A percentile compares a stretch with the other conserved stretches of the same genome.
These are phyloP conservation scores for Glebionis coronaria DNA, from an alignment of 129 eudicot genomes.

Conservation along the genomic window DNA sequence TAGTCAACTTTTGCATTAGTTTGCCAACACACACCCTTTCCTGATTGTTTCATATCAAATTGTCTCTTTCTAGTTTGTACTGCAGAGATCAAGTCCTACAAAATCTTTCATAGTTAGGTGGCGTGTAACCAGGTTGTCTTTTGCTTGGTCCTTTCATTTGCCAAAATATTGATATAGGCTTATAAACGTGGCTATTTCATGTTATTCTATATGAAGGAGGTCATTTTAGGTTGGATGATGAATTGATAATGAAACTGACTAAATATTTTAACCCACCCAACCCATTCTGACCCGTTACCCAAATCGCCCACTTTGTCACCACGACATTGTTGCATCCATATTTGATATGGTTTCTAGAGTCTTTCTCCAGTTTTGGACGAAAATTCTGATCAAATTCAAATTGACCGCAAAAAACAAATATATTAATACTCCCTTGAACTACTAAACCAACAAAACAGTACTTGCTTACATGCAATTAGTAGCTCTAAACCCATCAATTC, in stretches of 20 bases:
- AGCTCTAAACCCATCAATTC: background rate
- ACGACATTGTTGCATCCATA: background rate
- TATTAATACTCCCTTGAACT: background rate
- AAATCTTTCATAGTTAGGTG: constrained; percentile 45
- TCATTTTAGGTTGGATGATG: background rate
- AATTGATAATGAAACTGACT: background rate
- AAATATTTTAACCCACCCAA: background rate
- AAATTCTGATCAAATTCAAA: background rate
- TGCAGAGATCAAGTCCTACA: constrained; percentile 49
- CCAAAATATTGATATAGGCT: background rate
- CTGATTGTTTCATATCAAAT: background rate
- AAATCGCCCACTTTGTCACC: background rate
- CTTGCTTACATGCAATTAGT: background rate
- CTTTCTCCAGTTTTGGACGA: background rate
- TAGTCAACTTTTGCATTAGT: background rate
- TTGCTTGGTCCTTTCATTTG: background rate
- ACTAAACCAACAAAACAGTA: too few relatives aligned
- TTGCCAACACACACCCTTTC: too few relatives aligned
- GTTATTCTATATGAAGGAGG: background rate
- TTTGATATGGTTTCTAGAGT: background rate
- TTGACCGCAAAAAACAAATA: background rate
- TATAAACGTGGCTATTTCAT: background rate
- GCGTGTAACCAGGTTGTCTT: constrained; percentile 17
- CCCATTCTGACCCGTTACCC: background rate
- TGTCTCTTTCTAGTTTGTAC: background rate